Evolutionary conservation across 345 rosid genomes (phyloP), one percentile per base, ranked within the genome.

Genomic region (Gossypium rotundifolium): DNA sequence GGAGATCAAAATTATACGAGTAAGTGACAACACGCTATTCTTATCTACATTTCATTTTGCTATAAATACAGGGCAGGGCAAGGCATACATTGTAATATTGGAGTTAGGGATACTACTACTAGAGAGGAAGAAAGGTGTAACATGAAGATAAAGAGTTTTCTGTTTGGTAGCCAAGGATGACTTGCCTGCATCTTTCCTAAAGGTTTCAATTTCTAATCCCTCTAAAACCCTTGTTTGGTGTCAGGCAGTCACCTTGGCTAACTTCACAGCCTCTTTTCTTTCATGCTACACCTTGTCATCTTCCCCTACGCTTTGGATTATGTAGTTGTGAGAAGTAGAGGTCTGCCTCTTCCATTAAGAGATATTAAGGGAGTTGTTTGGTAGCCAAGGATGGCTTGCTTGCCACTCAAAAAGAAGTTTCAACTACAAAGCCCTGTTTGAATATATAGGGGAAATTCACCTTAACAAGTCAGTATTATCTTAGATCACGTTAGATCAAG

Each of bases 61-160:
- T 55, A 71, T 71, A 71, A 71, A 71, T 71, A 54, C 63, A 71
- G 51, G n/a, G 9, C 11, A 54, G 52, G 73, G 74, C 61, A 73
- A 60, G 16, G 14, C 44, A 61, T 44, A 4, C 44, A 61, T 27
- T 22, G 40, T 22, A 27, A 70, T 29, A 18, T 17, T 7, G 59
- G 49, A 45, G 10, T 45, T 17, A 46, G 13, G 40, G 40, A 6
- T 33, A 33, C 40, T 5, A 33, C 40, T 46, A 46, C 51, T 23
- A 8, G 71, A 76, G 76, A 77, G 68, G 78, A 79, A 61, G 82
- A 79, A 83, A 71, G 77, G 67, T 29, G 77, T 75, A 60, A 74
- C 87, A 83, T 87, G 87, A 81, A 79, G 88, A 72, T 20, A 33
- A 60, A 78, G 72, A 74, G 80, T 65, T 61, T 72, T 33, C 14